Evolutionary conservation across 768 basidiomycete genomes (phyloP), one percentile per base, ranked within the genome.

Genomic region (Porphyrellus cyaneotinctus): DNA sequence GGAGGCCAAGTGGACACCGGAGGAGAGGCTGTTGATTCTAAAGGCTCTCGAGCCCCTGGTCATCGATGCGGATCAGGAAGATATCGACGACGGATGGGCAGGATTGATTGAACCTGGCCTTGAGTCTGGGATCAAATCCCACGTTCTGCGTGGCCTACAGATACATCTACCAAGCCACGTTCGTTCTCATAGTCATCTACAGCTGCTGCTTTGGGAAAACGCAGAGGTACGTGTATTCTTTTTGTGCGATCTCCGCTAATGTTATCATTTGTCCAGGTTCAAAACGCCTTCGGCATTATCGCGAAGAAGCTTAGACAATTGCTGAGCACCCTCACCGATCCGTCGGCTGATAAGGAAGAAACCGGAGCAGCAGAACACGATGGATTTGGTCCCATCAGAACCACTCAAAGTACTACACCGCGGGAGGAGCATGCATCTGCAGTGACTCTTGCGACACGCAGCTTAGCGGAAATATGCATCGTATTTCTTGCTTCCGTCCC

Each of bases 41-140:
- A 74, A 78, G 37, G 84, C 81, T 0, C 70, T 95, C 22, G 82
- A 87, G 47, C 84, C 86, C 24, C 65, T 95, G 39, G 72, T 85
- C 18, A 60, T 70, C n/a, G 71, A 70, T 31, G 73, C 66, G 8
- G 68, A 73, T 35, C 69, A 66, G n/a, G 47, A 47, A 10, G 58
- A 57, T 45, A 53, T 43, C 10, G 52, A 62, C 17, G 61, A 66
- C 22, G 58, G 51, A 10, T 79, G 77, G 76, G 65, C 72, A 28
- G 78, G 82, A 4, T 69, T 94, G 59, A 63, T 80, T 11, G 59
- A 64, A 10, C 75, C 82, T 20, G 72, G 70, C 14, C 33, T 60
- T 28, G 68, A 66, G 37, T 79, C 85, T 11, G 91, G 91, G 1
- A 87, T 93, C 56, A 78, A 81, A 60, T 72, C 76, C 11, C 76